Evolutionary conservation across 2,329 filamentous ascomycete genomes (phyloP), one percentile per base, ranked within the genome.

Genomic region (Xylariaceae sp.): DNA sequence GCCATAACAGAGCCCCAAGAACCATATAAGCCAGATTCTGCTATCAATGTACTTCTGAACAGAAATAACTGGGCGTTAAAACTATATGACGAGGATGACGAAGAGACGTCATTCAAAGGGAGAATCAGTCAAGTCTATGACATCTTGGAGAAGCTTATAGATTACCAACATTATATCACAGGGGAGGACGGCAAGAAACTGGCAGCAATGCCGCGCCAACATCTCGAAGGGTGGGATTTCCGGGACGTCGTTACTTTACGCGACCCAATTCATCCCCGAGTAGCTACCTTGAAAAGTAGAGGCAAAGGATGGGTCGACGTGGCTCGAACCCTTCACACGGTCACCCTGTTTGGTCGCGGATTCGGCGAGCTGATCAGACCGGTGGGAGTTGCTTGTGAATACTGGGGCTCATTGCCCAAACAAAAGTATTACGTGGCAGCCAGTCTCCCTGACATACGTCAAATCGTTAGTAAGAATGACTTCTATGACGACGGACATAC

Each of bases 171-270:
- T 40, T 18, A 61, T 49, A 9, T 65, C 61, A 54, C 65, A 62
- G 3, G 63, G 62, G 31, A 54, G 62, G 2, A 47, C 53, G 42
- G 52, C 9, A 4, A 55, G 2, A 38, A 49, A 18, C 51, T 53
- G 14, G 54, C 40, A 11, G 31, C 33, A 31, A 52, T 51, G 9
- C 54, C 58, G 10, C 52, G 58, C 1, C 58, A 62, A 19, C 42
- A 58, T 19, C 42, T 68, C 9, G 66, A 67, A 43, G 66, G 66
- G 52, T 66, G 44, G 44, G 46, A 48, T 41, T 60, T 57, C 11
- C 62, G 53, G 45, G 64, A 68, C 31, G 62, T 68, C 33, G 55
- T 58, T 2, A 58, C 61, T 7, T 43, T 62, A 3, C 56, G 53
- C 2, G 43, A 54, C 15, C 61, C 49, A 12, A 47, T 62, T 17